A percentile compares a stretch with the other conserved stretches of the same genome.
phyloP scores from a whole-genome alignment of 2,329 filamentous ascomycete genomes.

The Monosporascus sp. region DNA sequence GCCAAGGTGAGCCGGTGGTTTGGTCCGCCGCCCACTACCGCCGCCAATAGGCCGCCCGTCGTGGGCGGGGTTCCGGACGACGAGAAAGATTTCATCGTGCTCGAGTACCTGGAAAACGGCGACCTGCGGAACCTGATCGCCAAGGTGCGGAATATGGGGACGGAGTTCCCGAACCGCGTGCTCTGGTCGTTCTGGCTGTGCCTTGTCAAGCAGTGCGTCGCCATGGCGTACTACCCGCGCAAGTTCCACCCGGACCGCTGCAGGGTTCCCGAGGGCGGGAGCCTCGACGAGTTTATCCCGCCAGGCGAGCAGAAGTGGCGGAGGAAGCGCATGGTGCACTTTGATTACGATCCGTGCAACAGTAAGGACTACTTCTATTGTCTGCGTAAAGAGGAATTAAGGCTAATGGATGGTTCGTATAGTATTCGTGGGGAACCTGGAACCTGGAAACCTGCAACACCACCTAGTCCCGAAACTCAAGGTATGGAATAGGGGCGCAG shows the following conservation, averaged over 20 bases:
- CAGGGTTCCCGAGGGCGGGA: not conserved
- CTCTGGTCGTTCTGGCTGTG: not conserved
- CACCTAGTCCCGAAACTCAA: not conserved
- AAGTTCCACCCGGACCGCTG: not conserved
- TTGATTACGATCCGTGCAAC: not conserved
- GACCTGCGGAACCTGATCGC: not conserved
- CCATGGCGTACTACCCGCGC: not conserved
- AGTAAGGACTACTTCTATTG: not conserved
- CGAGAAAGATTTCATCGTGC: not conserved
- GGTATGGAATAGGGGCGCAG: not conserved
- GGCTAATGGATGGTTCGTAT: not conserved
- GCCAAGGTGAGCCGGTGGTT: too few relatives aligned
- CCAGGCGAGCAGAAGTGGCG: not conserved
- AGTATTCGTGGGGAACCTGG: not conserved
- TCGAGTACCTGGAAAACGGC: not conserved
- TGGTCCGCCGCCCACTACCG: too few relatives aligned
- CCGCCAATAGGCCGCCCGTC: too few relatives aligned
- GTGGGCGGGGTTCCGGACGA: not conserved
- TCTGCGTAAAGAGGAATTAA: not conserved
- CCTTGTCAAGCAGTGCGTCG: not conserved
- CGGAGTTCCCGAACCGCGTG: not conserved
- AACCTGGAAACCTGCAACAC: not conserved
- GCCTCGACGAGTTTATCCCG: not conserved
- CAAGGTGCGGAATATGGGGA: not conserved
- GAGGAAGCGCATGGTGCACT: not conserved